Conservation (phyloP, 1,284 basidiomycete genomes). For the Trametes versicolor region DNA sequence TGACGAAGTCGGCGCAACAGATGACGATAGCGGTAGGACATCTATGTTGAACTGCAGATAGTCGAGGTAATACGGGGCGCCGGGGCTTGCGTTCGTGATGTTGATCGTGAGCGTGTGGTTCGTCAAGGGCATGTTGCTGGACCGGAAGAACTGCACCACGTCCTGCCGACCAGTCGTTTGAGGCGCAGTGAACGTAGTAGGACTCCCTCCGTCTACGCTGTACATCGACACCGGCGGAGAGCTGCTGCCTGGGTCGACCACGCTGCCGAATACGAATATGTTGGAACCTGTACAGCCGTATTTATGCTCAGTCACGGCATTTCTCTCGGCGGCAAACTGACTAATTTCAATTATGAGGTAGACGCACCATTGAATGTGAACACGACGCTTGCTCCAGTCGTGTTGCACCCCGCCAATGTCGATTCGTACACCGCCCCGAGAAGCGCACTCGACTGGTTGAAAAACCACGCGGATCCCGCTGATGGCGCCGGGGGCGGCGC, state of each 20-base stretch:
- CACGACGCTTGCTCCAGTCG: conserved; percentile 12
- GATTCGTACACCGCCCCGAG: conserved; percentile 3
- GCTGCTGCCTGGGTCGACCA: neutral
- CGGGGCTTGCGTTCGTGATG: conserved; percentile 4
- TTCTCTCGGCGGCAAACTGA: too few relatives aligned
- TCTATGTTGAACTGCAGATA: conserved; percentile 9
- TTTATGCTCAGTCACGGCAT: neutral
- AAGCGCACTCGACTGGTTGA: conserved; percentile 5
- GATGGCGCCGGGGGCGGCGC: neutral
- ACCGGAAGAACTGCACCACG: conserved; percentile 13
- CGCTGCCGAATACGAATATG: conserved; percentile 10
- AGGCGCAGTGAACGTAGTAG: conserved; percentile 13
- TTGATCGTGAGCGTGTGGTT: conserved; percentile 16
- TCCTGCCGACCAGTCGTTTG: neutral
- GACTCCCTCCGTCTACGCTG: conserved; percentile 15
- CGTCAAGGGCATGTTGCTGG: conserved; percentile 4
- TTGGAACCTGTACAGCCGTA: neutral
- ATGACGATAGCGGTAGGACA: neutral
- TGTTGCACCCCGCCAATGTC: conserved; percentile 8
- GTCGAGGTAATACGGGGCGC: conserved; percentile 14
- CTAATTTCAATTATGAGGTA: too few relatives aligned
- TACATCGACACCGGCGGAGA: conserved; percentile 8
- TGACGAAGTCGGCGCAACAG: neutral
- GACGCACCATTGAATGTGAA: conserved; percentile 15
- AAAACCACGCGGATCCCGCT: conserved; percentile 1